Conservation (phyloP, 1,284 basidiomycete species). For the Trametes polyzona region DNA sequence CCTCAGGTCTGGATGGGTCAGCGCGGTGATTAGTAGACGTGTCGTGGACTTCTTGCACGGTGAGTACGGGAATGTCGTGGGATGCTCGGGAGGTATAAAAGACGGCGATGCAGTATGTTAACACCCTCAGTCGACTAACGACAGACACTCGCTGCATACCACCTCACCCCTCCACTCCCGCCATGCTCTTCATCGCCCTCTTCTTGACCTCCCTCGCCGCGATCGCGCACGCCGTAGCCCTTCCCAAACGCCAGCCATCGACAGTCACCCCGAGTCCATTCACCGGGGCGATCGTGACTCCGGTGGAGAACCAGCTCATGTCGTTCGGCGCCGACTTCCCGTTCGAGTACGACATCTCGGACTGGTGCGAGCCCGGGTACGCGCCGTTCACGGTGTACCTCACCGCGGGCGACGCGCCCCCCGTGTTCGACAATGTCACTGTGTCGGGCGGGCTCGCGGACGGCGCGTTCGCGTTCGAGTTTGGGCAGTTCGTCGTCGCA, state of each 20-base stretch:
- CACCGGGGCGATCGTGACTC: slow-evolving; percentile 22
- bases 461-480: slow-evolving; percentile 23
- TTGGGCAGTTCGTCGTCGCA: slow-evolving; percentile 27
- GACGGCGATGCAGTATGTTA: background rate
- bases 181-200: slow-evolving; percentile 13
- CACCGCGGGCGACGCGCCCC: slow-evolving; percentile 18
- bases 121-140: background rate
- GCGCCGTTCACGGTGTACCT: slow-evolving; percentile 29
- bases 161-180: background rate
- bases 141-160: background rate
- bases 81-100: slow-evolving; percentile 11
- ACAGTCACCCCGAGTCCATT: slow-evolving; percentile 19
- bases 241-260: slow-evolving; percentile 13
- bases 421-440: slow-evolving; percentile 22
- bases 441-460: slow-evolving; percentile 22
- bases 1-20: background rate
- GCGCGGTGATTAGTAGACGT: slow-evolving; percentile 3
- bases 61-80: background rate
- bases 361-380: slow-evolving; percentile 29
- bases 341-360: slow-evolving; percentile 24
- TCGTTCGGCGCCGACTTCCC: slow-evolving; percentile 19
- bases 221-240: slow-evolving; percentile 3
- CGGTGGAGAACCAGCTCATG: slow-evolving; percentile 14
- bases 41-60: background rate
- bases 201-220: background rate